Base-by-base conservation (phyloP, 495 filamentous ascomycete species). In the Penicillium lividum region DNA sequence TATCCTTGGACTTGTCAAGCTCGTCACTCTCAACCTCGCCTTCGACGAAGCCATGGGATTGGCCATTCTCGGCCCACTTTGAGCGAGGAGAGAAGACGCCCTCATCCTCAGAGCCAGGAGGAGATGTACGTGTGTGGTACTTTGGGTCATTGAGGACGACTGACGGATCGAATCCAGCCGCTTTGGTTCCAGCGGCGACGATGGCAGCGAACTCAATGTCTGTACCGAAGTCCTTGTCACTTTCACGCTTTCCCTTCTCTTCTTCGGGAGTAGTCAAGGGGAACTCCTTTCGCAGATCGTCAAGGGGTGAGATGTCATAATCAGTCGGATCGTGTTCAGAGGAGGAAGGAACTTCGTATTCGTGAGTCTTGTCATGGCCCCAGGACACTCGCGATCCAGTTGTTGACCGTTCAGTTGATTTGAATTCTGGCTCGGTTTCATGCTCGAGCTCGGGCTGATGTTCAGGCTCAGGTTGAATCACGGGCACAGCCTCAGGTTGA, bases 161-260 rank as follows among this genome's bases (percentile, higher is more conserved):
- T 28, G 88, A 81, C 22, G 87, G 84, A 67, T 91, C 83, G 57
- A 91, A 91, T 0, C 88, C 88, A 51, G 84, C 79, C 5, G 82
- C 82, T 68, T 86, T 68, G 18, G 89, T 79, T 6, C 84, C 86
- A 36, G 88, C 89, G 63, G 87, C 88, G n/a, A 91, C 65, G 9
- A 80, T 84, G 27, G 88, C 88, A 16, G 86, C 82, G 49, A 91
- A 91, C 34, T 83, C 86, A 40, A 87, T 74, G 55, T 91, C 88
- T 28, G 84, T 77, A 7, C 77, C 69, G 47, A 67, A 63, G 2
- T 58, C 61, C 7, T 56, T 57, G 13, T 29, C 16, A 11, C 53
- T 22, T 28, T 63, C 15, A 46, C 53, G 31, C 59, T 64, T 72
- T 42, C 66, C 51, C 44, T 60, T 56, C 0, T 33, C 30, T 22